Evolutionary conservation across 108 stramenopile species (phyloP).

Genomic region (Conticribra guillardii): DNA sequence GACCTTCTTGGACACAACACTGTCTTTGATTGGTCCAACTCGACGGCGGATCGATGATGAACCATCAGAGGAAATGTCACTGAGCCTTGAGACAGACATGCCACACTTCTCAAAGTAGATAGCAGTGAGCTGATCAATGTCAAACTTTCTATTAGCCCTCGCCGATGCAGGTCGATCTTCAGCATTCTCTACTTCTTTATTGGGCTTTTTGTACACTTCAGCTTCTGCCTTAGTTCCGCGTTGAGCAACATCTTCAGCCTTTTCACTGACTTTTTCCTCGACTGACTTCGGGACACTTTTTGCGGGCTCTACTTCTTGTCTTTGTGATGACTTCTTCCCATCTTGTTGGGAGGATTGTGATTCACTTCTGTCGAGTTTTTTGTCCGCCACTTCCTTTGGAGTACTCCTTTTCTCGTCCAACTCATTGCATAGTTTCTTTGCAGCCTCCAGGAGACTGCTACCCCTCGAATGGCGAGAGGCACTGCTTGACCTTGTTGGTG

Average conservation of each 20-base stretch:
- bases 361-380: not conserved
- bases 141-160: constrained; percentile 17
- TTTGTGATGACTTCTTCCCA: not conserved
- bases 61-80: constrained; percentile 44
- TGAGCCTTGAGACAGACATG: constrained; percentile 36
- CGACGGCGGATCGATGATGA: constrained; percentile 31
- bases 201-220: constrained; percentile 5
- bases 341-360: not conserved
- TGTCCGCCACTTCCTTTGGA: not conserved
- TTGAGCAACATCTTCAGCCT: constrained; percentile 21
- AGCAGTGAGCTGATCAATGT: constrained; percentile 45
- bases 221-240: not conserved
- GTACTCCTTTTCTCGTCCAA: constrained; percentile 32
- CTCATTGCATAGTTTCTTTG: constrained; percentile 44
- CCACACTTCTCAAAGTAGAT: constrained; percentile 53
- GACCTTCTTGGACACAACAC: constrained; percentile 39
- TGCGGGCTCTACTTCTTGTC: not conserved
- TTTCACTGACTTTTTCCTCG: constrained; percentile 6
- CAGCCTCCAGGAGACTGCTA: constrained; percentile 45
- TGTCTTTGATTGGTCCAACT: constrained; percentile 2
- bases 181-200: constrained; percentile 6
- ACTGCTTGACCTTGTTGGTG: not conserved
- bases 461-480: constrained; percentile 26
- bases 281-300: constrained; percentile 8
- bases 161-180: not conserved